A percentile compares a stretch with the other conserved stretches of the same genome.
Conservation (phyloP, 805 yeast species). For the Scheffersomyces stipitis region DNA sequence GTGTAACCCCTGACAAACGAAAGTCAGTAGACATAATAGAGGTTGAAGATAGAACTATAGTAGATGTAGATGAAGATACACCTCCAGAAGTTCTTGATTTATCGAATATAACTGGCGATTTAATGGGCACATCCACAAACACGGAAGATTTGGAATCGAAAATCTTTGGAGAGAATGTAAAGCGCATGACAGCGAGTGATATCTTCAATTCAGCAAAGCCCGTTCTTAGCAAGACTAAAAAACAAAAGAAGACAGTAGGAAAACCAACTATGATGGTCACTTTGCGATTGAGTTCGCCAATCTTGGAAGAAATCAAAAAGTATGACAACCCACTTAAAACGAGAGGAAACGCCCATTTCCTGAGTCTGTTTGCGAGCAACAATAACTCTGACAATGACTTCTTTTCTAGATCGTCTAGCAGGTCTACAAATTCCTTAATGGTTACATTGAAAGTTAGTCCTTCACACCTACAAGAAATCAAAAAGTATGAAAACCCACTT, state of each 20-base stretch:
- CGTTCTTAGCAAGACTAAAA: background rate
- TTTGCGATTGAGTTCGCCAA: constrained; percentile 23
- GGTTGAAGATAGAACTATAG: background rate
- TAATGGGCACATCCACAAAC: background rate
- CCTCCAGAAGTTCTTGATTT: constrained; percentile 1
- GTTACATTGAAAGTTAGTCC: constrained; percentile 27
- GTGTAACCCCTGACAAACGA: too few relatives aligned
- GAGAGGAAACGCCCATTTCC: constrained; percentile 27
- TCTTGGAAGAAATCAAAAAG: constrained; percentile 23
- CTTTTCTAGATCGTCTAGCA: too few relatives aligned
- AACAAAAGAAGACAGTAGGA: constrained; percentile 1
- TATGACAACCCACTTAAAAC: constrained; percentile 30
- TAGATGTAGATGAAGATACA: background rate
- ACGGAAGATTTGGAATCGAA: constrained; percentile 18
- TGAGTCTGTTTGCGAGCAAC: too few relatives aligned
- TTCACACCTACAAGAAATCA: constrained; percentile 22
- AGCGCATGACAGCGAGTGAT: constrained; percentile 35
- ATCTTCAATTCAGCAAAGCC: constrained; percentile 51
- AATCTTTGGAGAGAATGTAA: constrained; percentile 15
- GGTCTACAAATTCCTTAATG: too few relatives aligned
- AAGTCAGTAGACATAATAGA: background rate
- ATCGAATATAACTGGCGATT: background rate
- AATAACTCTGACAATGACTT: too few relatives aligned
- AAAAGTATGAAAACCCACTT: constrained; percentile 28
- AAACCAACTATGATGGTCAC: constrained; percentile 13